phyloP scores from a whole-genome alignment of 257 asterid species.

The Phtheirospermum japonicum region DNA sequence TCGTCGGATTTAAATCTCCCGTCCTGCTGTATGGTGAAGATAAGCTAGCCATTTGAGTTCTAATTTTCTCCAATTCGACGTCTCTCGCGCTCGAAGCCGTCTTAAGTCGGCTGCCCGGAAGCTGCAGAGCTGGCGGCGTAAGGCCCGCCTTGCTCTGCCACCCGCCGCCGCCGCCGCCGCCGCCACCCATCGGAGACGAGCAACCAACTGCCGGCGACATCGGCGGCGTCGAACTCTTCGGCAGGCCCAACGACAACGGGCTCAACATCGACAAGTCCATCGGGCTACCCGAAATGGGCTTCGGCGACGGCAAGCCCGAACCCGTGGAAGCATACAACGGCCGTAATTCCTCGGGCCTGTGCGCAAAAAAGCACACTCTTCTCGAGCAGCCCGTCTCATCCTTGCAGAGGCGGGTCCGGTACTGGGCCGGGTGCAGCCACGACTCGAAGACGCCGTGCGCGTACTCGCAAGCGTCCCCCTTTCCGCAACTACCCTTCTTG shows the following conservation, averaged over 20 bases:
- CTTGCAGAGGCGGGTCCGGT: slow-evolving; percentile 83
- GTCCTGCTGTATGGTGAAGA: slow-evolving; percentile 54
- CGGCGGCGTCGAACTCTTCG: slow-evolving; percentile 40
- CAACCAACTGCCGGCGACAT: slow-evolving; percentile 54
- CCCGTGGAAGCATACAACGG: slow-evolving; percentile 71
- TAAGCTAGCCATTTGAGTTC: slow-evolving; percentile 48
- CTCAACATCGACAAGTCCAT: slow-evolving; percentile 50
- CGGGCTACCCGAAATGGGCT: slow-evolving; percentile 37
- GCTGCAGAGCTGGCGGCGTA: slow-evolving; percentile 69
- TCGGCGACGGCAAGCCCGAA: slow-evolving; percentile 82
- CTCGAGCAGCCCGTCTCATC: slow-evolving; percentile 79
- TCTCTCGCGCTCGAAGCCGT: slow-evolving; percentile 55
- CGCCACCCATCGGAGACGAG: slow-evolving; percentile 79
- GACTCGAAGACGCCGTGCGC: slow-evolving; percentile 97
- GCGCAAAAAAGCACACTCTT: slow-evolving; percentile 90
- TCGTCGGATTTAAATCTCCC: slow-evolving; percentile 61
- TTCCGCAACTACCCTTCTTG: slow-evolving; percentile 78
- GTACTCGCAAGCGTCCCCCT: slow-evolving; percentile 68
- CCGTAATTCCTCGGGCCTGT: slow-evolving; percentile 69
- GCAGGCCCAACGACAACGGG: slow-evolving; percentile 47
- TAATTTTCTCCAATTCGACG: slow-evolving; percentile 33
- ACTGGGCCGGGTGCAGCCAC: slow-evolving; percentile 96
- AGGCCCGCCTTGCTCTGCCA: slow-evolving; percentile 56
- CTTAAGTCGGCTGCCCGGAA: slow-evolving; percentile 78
- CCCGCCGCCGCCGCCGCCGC: too few species aligned